Evolutionary conservation across 257 asterid species (phyloP).

Genomic region (Lycium ferocissimum): DNA sequence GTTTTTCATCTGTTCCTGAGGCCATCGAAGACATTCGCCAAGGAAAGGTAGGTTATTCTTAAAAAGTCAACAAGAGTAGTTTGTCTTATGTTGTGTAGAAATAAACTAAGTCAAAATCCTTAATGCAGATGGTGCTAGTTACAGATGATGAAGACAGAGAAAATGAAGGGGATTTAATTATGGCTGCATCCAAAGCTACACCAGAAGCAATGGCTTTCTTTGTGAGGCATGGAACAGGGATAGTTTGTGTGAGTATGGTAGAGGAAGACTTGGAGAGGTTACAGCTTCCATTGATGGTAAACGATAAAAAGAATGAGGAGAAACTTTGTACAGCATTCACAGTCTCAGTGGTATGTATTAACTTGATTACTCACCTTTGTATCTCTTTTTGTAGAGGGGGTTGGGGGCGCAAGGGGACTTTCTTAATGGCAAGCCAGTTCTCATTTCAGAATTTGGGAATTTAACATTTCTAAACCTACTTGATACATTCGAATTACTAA

Average conservation of each 20-base stretch:
- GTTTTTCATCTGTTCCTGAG: slow-evolving; percentile 76
- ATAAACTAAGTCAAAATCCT: neutral
- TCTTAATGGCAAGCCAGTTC: neutral
- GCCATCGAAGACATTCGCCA: slow-evolving; percentile 88
- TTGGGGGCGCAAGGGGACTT: neutral
- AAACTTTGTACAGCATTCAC: slow-evolving; percentile 94
- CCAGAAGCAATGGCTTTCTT: slow-evolving; percentile 97
- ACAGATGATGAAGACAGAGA: slow-evolving; percentile 99
- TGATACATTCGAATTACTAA: neutral
- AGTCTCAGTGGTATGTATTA: slow-evolving; percentile 81
- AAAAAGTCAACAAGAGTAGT: slow-evolving; percentile 27
- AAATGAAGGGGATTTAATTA: slow-evolving; percentile 95
- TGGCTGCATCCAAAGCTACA: slow-evolving; percentile 96
- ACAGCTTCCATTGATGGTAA: slow-evolving; percentile 90
- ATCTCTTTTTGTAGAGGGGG: neutral
- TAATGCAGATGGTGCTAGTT: slow-evolving; percentile 85
- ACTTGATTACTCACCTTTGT: neutral
- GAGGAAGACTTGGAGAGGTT: slow-evolving; percentile 89
- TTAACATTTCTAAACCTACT: neutral
- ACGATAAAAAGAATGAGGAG: slow-evolving; percentile 87
- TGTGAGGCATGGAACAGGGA: slow-evolving; percentile 97
- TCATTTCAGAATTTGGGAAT: slow-evolving; percentile 12
- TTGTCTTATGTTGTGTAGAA: neutral
- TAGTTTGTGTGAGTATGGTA: slow-evolving; percentile 97
- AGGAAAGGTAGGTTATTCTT: slow-evolving; percentile 70